Percentiles rank a stretch among this genome's conserved stretches.
These are phyloP conservation scores for Magnaporthiopsis poae DNA, from an alignment of 2,329 filamentous ascomycete genomes.

Conservation along the genomic window DNA sequence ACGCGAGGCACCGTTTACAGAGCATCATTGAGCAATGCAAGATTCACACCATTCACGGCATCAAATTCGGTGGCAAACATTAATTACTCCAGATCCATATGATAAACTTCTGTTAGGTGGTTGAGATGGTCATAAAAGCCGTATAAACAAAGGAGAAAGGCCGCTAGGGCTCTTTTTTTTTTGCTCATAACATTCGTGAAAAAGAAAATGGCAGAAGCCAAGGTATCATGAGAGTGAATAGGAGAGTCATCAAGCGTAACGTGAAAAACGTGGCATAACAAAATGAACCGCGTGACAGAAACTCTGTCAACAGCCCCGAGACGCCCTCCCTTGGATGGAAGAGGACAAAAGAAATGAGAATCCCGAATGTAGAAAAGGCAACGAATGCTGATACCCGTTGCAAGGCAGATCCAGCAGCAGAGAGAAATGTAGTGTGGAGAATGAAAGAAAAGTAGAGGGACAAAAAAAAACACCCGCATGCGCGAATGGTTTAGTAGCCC, in stretches of 20 bases:
- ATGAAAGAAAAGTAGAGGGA: not conserved
- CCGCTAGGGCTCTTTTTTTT: not conserved
- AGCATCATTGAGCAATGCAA: not conserved
- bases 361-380: not conserved
- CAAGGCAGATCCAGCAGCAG: not conserved
- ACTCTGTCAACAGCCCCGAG: not conserved
- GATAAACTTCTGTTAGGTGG: not conserved
- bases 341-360: not conserved
- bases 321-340: not conserved
- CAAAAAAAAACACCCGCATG: not conserved
- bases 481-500: conserved; percentile 11
- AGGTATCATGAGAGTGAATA: not conserved
- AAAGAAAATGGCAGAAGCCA: not conserved
- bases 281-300: not conserved
- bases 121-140: not conserved
- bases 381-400: not conserved
- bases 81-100: not conserved
- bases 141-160: not conserved
- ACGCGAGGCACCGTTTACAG: not conserved
- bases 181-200: not conserved
- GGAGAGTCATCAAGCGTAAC: not conserved
- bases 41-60: not conserved
- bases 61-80: not conserved
- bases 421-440: not conserved
- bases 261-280: not conserved